Evolutionary conservation across 2,329 filamentous ascomycete genomes (phyloP).

Genomic region (Colletotrichum tamarilloi): DNA sequence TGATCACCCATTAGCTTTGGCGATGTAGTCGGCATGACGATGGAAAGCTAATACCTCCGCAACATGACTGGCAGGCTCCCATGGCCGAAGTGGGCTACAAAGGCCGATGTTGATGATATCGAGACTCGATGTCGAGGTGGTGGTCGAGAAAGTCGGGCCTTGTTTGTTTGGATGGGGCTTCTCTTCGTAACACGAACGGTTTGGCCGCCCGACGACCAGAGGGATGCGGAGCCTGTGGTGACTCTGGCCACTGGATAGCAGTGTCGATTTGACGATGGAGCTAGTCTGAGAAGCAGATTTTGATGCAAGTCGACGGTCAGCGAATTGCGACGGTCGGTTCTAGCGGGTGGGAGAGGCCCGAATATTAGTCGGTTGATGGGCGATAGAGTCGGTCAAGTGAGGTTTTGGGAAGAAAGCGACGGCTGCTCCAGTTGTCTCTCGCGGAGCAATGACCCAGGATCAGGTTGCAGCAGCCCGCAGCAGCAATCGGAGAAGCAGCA

Average conservation of each 20-base stretch:
- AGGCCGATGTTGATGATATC: conserved; percentile 19
- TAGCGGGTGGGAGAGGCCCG: conserved; percentile 30
- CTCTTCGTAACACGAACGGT: conserved; percentile 28
- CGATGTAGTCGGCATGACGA: conserved; percentile 10
- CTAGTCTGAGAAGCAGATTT: neutral
- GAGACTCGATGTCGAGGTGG: conserved; percentile 20
- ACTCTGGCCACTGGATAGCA: neutral
- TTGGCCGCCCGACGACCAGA: conserved; percentile 25
- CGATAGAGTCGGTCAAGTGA: conserved; percentile 33
- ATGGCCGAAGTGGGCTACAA: conserved; percentile 54
- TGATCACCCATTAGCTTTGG: conserved; percentile 17
- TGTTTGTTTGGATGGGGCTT: conserved; percentile 32
- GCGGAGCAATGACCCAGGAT: conserved; percentile 27
- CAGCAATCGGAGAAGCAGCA: conserved; percentile 22
- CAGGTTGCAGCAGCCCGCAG: conserved; percentile 23
- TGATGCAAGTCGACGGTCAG: conserved; percentile 1
- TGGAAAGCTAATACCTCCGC: conserved; percentile 57
- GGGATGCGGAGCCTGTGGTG: conserved; percentile 16
- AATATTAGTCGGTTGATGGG: conserved; percentile 29
- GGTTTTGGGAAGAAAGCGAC: conserved; percentile 32
- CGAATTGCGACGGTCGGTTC: conserved; percentile 18
- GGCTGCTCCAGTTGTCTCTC: conserved; percentile 34
- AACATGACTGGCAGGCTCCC: conserved; percentile 73
- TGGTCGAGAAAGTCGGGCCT: conserved; percentile 18
- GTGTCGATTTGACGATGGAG: conserved; percentile 5